phyloP scores from a whole-genome alignment of 805 yeast species.

The Saturnispora dispora region DNA sequence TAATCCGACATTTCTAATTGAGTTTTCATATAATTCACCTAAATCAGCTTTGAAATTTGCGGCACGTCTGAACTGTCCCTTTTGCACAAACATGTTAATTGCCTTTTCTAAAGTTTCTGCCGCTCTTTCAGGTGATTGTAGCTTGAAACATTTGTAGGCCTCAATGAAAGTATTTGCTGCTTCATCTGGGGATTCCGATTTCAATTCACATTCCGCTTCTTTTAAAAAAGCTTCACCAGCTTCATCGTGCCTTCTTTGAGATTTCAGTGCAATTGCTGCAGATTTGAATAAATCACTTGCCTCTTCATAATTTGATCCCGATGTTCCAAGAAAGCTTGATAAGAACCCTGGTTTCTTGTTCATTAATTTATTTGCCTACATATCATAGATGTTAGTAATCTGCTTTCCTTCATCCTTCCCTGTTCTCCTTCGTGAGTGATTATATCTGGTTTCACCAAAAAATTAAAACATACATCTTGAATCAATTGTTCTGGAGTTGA shows the following conservation, averaged over 20 bases:
- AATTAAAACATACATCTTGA: slow-evolving; percentile 24
- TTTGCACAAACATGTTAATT: slow-evolving; percentile 70
- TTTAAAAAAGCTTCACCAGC: slow-evolving; percentile 82
- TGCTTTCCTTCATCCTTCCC: neutral
- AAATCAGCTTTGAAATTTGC: slow-evolving; percentile 90
- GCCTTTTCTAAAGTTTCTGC: slow-evolving; percentile 72
- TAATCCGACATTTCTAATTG: slow-evolving; percentile 51
- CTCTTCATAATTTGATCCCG: slow-evolving; percentile 66
- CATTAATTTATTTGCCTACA: slow-evolving; percentile 60
- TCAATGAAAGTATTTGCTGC: slow-evolving; percentile 86
- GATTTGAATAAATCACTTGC: slow-evolving; percentile 85
- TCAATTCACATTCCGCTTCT: slow-evolving; percentile 74
- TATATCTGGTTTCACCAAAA: neutral
- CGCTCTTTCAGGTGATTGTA: slow-evolving; percentile 65
- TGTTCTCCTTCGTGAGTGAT: neutral
- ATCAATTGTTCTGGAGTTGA: slow-evolving; percentile 28
- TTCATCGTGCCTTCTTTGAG: slow-evolving; percentile 57
- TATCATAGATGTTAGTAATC: neutral
- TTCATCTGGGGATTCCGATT: slow-evolving; percentile 75
- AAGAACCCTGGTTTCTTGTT: slow-evolving; percentile 59
- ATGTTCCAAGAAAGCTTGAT: slow-evolving; percentile 58
- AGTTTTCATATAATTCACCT: slow-evolving; percentile 77
- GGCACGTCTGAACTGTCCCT: slow-evolving; percentile 94
- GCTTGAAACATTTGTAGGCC: slow-evolving; percentile 78
- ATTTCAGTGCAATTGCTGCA: slow-evolving; percentile 85